Evolutionary conservation across 352 stramenopile species (phyloP).

Genomic region (Pythium folliculosum): DNA sequence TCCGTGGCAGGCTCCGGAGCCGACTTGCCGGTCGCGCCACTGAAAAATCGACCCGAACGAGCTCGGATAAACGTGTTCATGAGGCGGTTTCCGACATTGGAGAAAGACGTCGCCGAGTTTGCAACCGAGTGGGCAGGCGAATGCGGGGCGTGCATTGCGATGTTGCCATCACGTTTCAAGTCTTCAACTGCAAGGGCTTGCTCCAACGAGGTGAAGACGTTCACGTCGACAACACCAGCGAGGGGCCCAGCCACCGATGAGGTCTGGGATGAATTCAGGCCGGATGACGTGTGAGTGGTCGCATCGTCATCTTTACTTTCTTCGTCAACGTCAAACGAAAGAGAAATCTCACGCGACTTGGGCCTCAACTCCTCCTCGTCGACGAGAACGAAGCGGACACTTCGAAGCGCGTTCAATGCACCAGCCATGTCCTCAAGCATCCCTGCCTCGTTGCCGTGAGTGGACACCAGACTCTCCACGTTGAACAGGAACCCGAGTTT

Average conservation of each 20-base stretch:
- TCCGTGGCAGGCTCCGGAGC: conserved; percentile 39
- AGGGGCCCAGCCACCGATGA: conserved; percentile 46
- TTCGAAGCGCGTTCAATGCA: conserved; percentile 77
- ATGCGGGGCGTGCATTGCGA: conserved; percentile 21
- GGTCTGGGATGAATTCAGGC: conserved; percentile 27
- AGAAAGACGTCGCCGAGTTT: conserved; percentile 48
- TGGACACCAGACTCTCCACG: conserved; percentile 84
- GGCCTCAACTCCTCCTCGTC: conserved; percentile 64
- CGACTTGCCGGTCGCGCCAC: conserved; percentile 30
- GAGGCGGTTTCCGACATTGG: conserved; percentile 61
- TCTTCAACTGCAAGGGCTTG: conserved; percentile 58
- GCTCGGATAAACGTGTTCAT: conserved; percentile 75
- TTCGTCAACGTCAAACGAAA: conserved; percentile 74
- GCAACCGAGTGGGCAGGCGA: conserved; percentile 41
- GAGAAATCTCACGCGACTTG: conserved; percentile 42
- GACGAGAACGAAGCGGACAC: conserved; percentile 79
- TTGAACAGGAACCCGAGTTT: conserved; percentile 85
- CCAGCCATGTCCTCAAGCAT: conserved; percentile 90
- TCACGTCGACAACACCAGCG: conserved; percentile 76
- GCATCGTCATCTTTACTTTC: conserved; percentile 56
- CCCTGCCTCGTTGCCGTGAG: conserved; percentile 84
- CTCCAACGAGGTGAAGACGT: conserved; percentile 79
- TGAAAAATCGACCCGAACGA: conserved; percentile 60
- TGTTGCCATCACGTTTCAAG: conserved; percentile 21
- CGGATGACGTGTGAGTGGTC: conserved; percentile 35